These are phyloP conservation scores for Epichloe typhina DNA, from an alignment of 2,329 filamentous ascomycete species.

Conservation along the genomic window DNA sequence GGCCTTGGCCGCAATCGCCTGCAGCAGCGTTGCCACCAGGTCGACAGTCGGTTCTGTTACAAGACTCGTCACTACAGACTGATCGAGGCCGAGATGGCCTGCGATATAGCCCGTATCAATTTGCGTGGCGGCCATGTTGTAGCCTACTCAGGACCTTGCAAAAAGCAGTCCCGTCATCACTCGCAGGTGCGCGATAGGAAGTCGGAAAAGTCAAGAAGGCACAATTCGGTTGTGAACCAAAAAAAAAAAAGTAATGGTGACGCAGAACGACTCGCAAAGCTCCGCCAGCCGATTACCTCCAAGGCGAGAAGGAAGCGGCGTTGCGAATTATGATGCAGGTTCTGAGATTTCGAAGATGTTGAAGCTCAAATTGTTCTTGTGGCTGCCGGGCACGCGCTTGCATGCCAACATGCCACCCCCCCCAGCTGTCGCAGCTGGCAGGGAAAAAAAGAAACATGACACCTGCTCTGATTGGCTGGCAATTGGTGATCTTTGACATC, in stretches of 20 bases:
- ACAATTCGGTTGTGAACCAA: neutral
- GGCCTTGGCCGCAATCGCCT: conserved; percentile 63
- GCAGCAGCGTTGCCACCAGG: conserved; percentile 61
- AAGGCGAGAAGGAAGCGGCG: neutral
- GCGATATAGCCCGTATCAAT: conserved; percentile 63
- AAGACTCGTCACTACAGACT: conserved; percentile 46
- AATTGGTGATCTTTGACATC: neutral
- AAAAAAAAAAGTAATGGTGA: neutral
- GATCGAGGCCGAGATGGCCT: conserved; percentile 55
- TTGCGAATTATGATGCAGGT: neutral
- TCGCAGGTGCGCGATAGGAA: neutral
- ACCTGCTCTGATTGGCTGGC: neutral
- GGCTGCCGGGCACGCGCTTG: conserved; percentile 1
- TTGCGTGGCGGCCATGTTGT: conserved; percentile 27
- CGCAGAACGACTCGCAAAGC: neutral
- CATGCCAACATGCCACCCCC: neutral
- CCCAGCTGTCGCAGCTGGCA: neutral
- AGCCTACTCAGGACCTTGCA: conserved; percentile 6
- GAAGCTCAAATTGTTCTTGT: neutral
- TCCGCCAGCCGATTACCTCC: neutral
- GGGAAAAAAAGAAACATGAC: neutral
- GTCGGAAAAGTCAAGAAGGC: neutral
- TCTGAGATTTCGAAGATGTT: neutral
- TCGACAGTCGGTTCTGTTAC: conserved; percentile 61
- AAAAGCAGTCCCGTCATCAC: conserved; percentile 7